phyloP scores from a whole-genome alignment of 345 rosid genomes.

The Laguncularia racemosa region DNA sequence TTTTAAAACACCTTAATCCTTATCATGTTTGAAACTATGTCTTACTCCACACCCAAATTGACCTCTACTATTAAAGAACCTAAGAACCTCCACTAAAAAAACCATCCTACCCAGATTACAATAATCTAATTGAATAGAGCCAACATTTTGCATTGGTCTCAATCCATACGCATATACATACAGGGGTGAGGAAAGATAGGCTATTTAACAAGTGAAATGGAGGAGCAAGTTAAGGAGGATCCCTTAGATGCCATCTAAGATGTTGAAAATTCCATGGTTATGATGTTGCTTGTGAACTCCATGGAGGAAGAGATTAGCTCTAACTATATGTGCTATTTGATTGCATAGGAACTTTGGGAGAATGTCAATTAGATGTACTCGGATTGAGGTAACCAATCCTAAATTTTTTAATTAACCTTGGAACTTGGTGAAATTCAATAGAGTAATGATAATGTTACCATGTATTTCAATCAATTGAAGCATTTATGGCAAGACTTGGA shows the following conservation, averaged over 20 bases:
- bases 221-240: not conserved
- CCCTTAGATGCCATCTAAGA: not conserved
- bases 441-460: constrained; percentile 6
- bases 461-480: constrained; percentile 6
- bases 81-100: not conserved
- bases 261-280: constrained; percentile 10
- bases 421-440: constrained; percentile 1
- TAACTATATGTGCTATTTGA: constrained; percentile 7
- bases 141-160: constrained; percentile 1
- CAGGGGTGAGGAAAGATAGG: not conserved
- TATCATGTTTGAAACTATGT: not conserved
- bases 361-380: constrained; percentile 4
- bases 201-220: not conserved
- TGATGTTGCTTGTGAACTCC: constrained; percentile 7
- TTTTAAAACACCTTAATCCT: too few species aligned
- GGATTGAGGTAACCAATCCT: constrained; percentile 5
- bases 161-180: constrained; percentile 1
- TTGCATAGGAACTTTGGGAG: constrained; percentile 10
- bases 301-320: constrained; percentile 6
- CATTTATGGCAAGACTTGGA: constrained; percentile 8
- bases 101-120: constrained; percentile 3
- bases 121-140: constrained; percentile 1
- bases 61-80: not conserved
- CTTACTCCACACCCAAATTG: not conserved
- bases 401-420: not conserved